Evolutionary conservation across 2,329 filamentous ascomycete genomes (phyloP).

Genomic region (Tolypocladium endophyticum): DNA sequence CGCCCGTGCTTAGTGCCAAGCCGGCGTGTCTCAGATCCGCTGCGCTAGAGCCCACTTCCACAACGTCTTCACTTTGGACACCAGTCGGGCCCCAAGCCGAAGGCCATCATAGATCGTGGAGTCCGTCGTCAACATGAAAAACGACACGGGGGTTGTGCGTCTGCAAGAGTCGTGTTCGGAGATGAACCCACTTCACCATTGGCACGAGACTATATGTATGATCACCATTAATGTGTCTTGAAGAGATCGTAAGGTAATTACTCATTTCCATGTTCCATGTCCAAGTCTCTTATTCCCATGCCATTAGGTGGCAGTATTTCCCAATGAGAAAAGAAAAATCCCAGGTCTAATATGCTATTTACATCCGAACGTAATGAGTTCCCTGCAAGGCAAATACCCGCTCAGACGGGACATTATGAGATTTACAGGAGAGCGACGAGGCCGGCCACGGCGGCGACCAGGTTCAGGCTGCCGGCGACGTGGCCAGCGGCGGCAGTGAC

Average conservation of each 20-base stretch:
- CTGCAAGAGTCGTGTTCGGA: background rate
- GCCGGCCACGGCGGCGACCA: conserved; percentile 19
- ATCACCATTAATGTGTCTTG: background rate
- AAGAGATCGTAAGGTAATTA: background rate
- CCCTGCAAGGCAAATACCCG: conserved; percentile 8
- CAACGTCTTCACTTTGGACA: background rate
- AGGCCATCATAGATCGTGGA: background rate
- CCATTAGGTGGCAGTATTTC: background rate
- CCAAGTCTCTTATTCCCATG: background rate
- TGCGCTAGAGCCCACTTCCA: background rate
- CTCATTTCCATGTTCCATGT: background rate
- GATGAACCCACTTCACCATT: background rate
- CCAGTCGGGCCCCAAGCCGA: background rate
- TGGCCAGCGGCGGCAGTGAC: conserved; percentile 21
- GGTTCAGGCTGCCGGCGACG: conserved; percentile 15
- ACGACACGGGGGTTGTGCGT: no score
- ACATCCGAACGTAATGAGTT: conserved; percentile 10
- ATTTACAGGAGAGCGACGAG: conserved; percentile 23
- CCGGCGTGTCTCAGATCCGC: background rate
- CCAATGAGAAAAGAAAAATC: background rate
- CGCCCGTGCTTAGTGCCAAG: background rate
- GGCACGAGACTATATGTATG: background rate
- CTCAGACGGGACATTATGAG: conserved; percentile 1
- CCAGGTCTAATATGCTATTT: conserved; percentile 1
- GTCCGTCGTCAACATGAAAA: no score